Evolutionary conservation across 768 basidiomycete genomes (phyloP).

Genomic region (Leucosporidium scottii): DNA sequence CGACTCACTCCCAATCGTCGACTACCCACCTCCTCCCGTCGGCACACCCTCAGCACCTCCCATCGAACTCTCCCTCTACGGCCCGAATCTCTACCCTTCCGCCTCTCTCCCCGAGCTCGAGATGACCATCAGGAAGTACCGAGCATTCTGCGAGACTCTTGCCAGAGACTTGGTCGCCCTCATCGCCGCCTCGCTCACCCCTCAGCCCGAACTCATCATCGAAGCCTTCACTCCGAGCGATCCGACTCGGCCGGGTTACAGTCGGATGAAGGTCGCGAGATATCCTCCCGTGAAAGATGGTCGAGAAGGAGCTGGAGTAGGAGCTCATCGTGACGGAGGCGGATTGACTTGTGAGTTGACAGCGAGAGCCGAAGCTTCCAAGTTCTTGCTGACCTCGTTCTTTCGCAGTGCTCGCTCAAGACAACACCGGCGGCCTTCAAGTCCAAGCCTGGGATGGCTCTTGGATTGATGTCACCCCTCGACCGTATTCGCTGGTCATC

Average conservation of each 20-base stretch:
- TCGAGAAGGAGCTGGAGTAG: constrained; percentile 10
- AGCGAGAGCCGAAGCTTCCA: too few species aligned
- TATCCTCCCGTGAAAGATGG: constrained; percentile 8
- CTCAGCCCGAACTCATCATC: constrained; percentile 3
- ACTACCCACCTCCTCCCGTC: constrained; percentile 4
- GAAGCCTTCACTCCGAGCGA: not conserved
- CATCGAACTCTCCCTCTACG: constrained; percentile 19
- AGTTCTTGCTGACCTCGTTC: not conserved
- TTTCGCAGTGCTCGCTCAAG: constrained; percentile 14
- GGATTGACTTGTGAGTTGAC: not conserved
- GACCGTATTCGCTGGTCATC: constrained; percentile 12
- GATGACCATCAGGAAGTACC: constrained; percentile 6
- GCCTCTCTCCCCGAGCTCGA: constrained; percentile 6
- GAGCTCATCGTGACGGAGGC: constrained; percentile 18
- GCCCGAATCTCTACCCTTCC: constrained; percentile 22
- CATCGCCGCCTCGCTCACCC: constrained; percentile 11
- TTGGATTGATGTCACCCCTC: constrained; percentile 14
- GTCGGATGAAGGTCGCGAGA: constrained; percentile 20
- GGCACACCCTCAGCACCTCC: not conserved
- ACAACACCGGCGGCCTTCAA: constrained; percentile 18
- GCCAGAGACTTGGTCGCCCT: constrained; percentile 3
- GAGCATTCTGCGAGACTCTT: not conserved
- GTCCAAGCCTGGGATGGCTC: constrained; percentile 13
- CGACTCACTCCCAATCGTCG: not conserved
- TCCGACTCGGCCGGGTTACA: not conserved